Base-by-base conservation (phyloP, 2,329 filamentous ascomycete genomes). In the Lasiodiplodia sp. region DNA sequence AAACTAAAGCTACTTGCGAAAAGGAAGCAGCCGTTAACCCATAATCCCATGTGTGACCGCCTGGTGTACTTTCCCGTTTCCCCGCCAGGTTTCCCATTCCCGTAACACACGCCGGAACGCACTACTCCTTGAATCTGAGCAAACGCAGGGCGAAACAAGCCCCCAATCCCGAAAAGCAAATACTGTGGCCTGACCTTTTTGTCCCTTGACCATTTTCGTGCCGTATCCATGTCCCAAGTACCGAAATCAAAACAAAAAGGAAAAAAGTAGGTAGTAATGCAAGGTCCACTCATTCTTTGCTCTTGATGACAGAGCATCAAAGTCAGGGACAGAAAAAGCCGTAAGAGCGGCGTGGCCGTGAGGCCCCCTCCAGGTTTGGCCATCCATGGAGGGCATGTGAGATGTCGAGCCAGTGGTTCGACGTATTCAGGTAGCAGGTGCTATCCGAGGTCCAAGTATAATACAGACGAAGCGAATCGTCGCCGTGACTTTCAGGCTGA, bases 241-340 rank as follows among this genome's bases (percentile, higher is more conserved):
- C 44, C 40, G 34, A 21, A 52, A 64, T 25, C 28, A 11, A 47
- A 25, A n/a, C 7, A 34, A 25, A 25, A 57, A 63, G 25, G 14
- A 37, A 51, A 64, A 64, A n/a, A 8, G 28, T 8, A n/a, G 38
- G 47, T 64, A 64, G n/a, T 64, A 64, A 64, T 64, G 60, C 60
- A 64, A 49, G 14, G 6, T 21, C 60, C 60, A 3, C 16, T 51
- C 58, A 16, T 63, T 63, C 58, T 51, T 34, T 21, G 40, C 44
- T 49, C 23, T 16, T 34, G 5, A 18, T 57, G 18, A n/a, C 60
- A 52, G 31, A 38, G 31, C 4, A 28, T 38, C 37, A 34, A 25
- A 38, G 31, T 31, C 12, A 38, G 25, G 60, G 44, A 3, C 47
- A 11, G 31, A 25, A 4, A 47, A 52, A 64, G 60, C 37, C 28